These are phyloP conservation scores for Syzygium aqueum DNA, from an alignment of 345 rosid genomes.

Conservation along the genomic window DNA sequence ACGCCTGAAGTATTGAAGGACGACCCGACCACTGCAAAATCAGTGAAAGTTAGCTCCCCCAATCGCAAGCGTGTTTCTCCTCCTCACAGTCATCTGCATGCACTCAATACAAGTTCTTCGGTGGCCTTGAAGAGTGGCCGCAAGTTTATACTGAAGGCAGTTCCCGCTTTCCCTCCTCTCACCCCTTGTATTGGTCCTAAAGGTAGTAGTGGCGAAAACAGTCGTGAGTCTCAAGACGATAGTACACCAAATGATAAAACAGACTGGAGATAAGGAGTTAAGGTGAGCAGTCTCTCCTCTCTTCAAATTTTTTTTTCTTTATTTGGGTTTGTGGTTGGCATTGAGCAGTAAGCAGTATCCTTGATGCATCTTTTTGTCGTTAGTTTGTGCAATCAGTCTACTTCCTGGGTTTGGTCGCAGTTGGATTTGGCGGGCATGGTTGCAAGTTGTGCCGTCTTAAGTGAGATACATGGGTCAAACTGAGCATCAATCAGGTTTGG, in stretches of 20 bases:
- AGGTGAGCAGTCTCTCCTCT: neutral
- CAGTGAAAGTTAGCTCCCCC: constrained; percentile 46
- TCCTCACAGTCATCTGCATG: constrained; percentile 17
- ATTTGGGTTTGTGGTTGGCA: neutral
- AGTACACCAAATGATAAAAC: neutral
- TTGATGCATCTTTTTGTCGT: neutral
- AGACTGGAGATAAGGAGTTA: neutral
- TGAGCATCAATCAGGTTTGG: neutral
- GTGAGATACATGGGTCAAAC: neutral
- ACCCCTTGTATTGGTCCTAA: constrained; percentile 23
- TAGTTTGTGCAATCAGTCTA: neutral
- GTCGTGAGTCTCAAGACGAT: constrained; percentile 6
- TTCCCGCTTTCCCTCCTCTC: constrained; percentile 53
- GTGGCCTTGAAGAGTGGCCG: constrained; percentile 38
- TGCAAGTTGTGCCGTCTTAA: neutral
- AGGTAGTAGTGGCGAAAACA: constrained; percentile 6
- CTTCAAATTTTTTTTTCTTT: neutral
- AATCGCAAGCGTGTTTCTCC: constrained; percentile 47
- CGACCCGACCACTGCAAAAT: constrained; percentile 13
- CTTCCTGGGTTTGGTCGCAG: neutral
- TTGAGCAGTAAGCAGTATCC: neutral
- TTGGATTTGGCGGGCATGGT: neutral
- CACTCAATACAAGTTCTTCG: constrained; percentile 24
- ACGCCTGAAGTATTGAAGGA: constrained; percentile 43
- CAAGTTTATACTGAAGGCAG: constrained; percentile 42